Evolutionary conservation across 179 eudicot genomes (phyloP).

Genomic region (Actinidia arguta): DNA sequence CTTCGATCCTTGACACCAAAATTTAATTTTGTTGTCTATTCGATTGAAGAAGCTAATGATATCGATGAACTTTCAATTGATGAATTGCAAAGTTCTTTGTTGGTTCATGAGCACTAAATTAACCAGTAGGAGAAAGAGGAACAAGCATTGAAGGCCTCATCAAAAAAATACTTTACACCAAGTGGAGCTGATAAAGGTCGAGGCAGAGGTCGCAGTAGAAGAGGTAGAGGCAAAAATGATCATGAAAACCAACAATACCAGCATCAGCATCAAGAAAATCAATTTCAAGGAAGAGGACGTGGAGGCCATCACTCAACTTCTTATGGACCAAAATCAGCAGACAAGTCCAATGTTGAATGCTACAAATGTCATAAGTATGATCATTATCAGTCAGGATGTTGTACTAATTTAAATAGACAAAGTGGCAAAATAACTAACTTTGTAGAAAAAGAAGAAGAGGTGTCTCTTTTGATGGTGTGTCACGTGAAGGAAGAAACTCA

Average conservation of each 20-base stretch:
- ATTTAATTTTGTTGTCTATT: neutral
- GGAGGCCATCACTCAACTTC: neutral
- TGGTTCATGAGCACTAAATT: neutral
- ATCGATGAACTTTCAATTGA: neutral
- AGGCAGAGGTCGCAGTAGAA: too few relatives aligned
- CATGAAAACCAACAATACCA: neutral
- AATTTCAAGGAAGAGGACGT: too few relatives aligned
- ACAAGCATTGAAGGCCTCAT: neutral
- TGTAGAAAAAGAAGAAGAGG: neutral
- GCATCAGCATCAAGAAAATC: neutral
- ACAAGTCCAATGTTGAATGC: neutral
- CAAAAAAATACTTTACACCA: neutral
- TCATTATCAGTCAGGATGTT: neutral
- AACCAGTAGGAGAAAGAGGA: neutral
- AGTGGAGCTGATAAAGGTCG: neutral
- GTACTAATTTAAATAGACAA: neutral
- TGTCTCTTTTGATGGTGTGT: neutral
- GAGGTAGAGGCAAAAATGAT: neutral
- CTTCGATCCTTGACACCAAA: neutral
- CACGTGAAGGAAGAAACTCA: neutral
- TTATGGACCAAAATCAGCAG: neutral
- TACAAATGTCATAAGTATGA: too few relatives aligned
- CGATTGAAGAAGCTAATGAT: neutral
- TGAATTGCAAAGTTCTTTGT: neutral
- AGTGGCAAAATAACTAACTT: conserved; percentile 2